Evolutionary conservation across 192 early-diverging fungal species (phyloP), one percentile per base, ranked within the genome.

Genomic region (Cladochytrium replicatum): DNA sequence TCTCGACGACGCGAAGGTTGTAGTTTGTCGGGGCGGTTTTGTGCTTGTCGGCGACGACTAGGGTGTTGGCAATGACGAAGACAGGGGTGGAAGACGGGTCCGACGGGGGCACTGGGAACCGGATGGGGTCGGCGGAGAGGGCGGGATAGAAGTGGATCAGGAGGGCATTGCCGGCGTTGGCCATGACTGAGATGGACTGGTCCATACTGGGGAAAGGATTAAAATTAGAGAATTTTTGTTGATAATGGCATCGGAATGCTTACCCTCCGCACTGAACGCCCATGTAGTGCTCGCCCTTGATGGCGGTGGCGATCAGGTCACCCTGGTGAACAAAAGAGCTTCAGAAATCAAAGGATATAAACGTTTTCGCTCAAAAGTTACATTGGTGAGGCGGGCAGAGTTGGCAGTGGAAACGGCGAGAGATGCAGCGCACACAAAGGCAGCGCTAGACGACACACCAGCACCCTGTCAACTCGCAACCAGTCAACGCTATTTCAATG

Each of bases 1-100:
- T 90, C 54, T 97, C 93, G 15, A 93, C 85, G 0, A 93, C 93
- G 25, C 93, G 82, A 11, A 93, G 63, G 63, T 97, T 97, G 65
- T 97, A 97, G 62, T 87, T 78, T 3, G 71, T 80, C 4, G 91
- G 87, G 1, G 84, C 91, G 5, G 88, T 91, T 2, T 84, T 78
- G 29, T 80, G 75, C 61, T 97, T 97, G 55, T 97, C 86, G 8
- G 86, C 73, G 0, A 77, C 78, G 0, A 92, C 86, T 29, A 89
- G 61, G 0, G 89, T 88, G 68, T 97, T 85, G 27, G 91, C 87
- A 54, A 97, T 83, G 34, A 93, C 84, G 63, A 96, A 96, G 9
- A 75, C 76, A 21, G 84, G 63, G 21, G 44, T 38, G 55, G 46
- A 5, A 69, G 71, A 0, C 37, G 34, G 7, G n/a, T n/a, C n/a